Evolutionary conservation across 345 rosid species (phyloP).

Genomic region (Salix exigua): DNA sequence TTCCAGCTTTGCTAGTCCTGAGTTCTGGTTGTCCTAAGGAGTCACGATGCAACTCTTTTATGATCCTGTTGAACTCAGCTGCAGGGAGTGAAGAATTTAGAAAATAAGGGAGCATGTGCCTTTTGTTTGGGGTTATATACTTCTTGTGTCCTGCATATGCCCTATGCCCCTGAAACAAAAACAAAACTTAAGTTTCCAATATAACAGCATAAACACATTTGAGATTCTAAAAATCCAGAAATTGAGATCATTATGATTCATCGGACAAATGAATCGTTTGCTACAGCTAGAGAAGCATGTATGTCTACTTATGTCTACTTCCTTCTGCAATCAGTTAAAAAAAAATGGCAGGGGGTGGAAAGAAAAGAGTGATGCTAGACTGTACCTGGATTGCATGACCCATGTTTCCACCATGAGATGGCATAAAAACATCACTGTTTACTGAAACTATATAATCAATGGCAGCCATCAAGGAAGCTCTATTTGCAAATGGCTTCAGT

Average conservation of each 20-base stretch:
- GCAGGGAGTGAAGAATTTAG: constrained; percentile 59
- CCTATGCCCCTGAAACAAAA: constrained; percentile 60
- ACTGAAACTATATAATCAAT: constrained; percentile 75
- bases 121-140: constrained; percentile 84
- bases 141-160: constrained; percentile 91
- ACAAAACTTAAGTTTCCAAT: constrained; percentile 8
- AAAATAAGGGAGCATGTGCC: constrained; percentile 87
- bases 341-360: too few relatives aligned
- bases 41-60: constrained; percentile 61
- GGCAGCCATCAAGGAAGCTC: constrained; percentile 87
- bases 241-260: background rate
- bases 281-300: background rate
- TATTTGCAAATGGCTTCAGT: constrained; percentile 67
- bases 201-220: background rate
- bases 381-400: constrained; percentile 86
- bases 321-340: background rate
- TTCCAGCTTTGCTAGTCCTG: constrained; percentile 60
- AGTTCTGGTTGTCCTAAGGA: constrained; percentile 89
- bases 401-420: constrained; percentile 99
- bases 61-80: constrained; percentile 61
- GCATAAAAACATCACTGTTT: constrained; percentile 89
- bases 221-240: background rate
- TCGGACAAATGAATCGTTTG: background rate
- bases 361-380: background rate
- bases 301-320: background rate